A percentile compares a stretch with the other conserved stretches of the same genome.
Conservation (phyloP, 352 stramenopile species). For the Phytophthora hybrid region DNA sequence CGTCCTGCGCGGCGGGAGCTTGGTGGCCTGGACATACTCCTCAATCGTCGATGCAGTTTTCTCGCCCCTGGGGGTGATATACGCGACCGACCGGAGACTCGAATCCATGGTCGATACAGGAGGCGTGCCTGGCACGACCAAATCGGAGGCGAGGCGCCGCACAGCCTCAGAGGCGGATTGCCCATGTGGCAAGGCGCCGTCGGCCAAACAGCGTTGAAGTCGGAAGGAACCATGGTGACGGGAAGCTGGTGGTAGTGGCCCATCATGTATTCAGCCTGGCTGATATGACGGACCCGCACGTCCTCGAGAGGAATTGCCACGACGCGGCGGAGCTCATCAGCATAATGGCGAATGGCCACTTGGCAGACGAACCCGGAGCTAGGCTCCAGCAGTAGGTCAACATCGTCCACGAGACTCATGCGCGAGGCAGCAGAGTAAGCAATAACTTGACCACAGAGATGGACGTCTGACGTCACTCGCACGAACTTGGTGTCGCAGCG, state of each 20-base stretch:
- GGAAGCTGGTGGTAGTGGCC: conserved; percentile 1
- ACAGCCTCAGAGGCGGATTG: no score
- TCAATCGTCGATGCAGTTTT: no score
- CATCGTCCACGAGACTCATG: neutral
- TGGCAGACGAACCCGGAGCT: neutral
- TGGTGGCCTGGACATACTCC: no score
- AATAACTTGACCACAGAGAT: neutral
- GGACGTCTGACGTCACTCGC: neutral
- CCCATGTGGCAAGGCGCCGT: no score
- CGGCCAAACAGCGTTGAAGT: neutral
- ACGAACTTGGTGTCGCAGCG: neutral
- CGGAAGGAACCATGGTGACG: neutral
- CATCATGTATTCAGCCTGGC: conserved; percentile 5
- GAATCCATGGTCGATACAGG: no score
- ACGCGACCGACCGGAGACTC: no score
- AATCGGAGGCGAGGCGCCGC: no score
- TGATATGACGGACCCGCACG: conserved; percentile 4
- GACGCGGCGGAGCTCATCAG: neutral
- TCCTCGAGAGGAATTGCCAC: conserved; percentile 2
- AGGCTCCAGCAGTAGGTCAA: neutral
- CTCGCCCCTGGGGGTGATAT: no score
- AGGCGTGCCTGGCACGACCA: no score
- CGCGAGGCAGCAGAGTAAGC: no score
- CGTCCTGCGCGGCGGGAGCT: no score
- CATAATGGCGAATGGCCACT: neutral